A percentile compares a stretch with the other conserved stretches of the same genome.
phyloP scores from a whole-genome alignment of 1,284 basidiomycete species.

The Fomitopsis palustris region DNA sequence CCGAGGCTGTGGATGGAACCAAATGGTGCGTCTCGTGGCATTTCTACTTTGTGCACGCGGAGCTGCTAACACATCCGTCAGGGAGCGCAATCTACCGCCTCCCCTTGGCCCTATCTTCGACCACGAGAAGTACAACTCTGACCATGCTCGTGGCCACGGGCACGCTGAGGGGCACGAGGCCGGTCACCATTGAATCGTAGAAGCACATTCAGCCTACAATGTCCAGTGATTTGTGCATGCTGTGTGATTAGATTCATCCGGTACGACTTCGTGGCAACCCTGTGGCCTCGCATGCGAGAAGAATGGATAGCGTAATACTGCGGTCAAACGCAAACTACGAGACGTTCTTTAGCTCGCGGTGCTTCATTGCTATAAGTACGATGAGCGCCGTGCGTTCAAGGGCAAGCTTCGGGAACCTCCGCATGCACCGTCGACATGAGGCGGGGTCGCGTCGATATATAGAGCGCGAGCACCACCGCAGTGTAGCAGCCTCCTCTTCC shows the following conservation, averaged over 20 bases:
- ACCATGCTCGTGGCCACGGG: constrained; percentile 9
- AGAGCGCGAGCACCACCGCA: not conserved
- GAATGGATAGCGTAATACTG: not conserved
- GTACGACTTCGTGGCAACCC: not conserved
- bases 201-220: not conserved
- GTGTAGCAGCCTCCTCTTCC: not conserved
- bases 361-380: no score
- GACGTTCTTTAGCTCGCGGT: no score
- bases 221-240: not conserved
- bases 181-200: not conserved
- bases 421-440: not conserved
- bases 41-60: not conserved
- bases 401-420: no score
- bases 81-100: constrained; percentile 72
- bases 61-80: constrained; percentile 22
- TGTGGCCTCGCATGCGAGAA: not conserved
- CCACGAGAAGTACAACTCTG: constrained; percentile 35
- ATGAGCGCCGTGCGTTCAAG: no score
- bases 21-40: constrained; percentile 67
- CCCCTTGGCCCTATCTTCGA: constrained; percentile 52
- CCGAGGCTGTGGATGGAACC: constrained; percentile 78
- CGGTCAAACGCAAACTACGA: no score
- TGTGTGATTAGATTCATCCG: not conserved
- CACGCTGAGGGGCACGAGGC: not conserved
- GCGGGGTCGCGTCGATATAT: not conserved